A percentile compares a stretch with the other conserved stretches of the same genome.
These are phyloP conservation scores for Microcyclosporella mali DNA, from an alignment of 2,329 filamentous ascomycete species.

Conservation along the genomic window DNA sequence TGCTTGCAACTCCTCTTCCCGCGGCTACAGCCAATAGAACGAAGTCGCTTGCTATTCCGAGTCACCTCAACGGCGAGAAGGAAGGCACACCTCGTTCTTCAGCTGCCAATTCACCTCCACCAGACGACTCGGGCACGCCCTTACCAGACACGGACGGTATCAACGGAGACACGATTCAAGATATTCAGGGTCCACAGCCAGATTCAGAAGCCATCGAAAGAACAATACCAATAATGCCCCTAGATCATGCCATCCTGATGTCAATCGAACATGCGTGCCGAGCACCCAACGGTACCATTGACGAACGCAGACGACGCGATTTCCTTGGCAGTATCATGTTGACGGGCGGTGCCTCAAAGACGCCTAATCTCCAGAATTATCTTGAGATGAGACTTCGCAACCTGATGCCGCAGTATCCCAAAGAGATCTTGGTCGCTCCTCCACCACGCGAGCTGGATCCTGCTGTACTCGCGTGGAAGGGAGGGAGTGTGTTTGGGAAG, in stretches of 20 bases:
- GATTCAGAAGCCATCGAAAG: slow-evolving; percentile 66
- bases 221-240: slow-evolving; percentile 72
- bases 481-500: slow-evolving; percentile 91
- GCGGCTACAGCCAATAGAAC: slow-evolving; percentile 26
- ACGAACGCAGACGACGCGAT: slow-evolving; percentile 89
- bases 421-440: slow-evolving; percentile 61
- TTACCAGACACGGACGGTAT: slow-evolving; percentile 40
- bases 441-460: slow-evolving; percentile 92
- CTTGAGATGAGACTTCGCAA: slow-evolving; percentile 76
- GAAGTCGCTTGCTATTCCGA: slow-evolving; percentile 57
- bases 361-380: slow-evolving; percentile 70
- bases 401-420: slow-evolving; percentile 53
- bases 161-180: slow-evolving; percentile 16
- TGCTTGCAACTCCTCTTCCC: slow-evolving; percentile 21
- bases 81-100: slow-evolving; percentile 79
- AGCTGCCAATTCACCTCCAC: slow-evolving; percentile 78
- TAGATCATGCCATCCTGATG: slow-evolving; percentile 84
- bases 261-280: slow-evolving; percentile 76
- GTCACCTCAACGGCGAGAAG: slow-evolving; percentile 59
- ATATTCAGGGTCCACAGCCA: slow-evolving; percentile 23
- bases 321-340: slow-evolving; percentile 87
- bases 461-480: slow-evolving; percentile 97
- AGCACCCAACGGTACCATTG: slow-evolving; percentile 50
- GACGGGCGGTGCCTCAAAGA: slow-evolving; percentile 76
- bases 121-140: slow-evolving; percentile 68